Percentiles rank a stretch among this genome's conserved stretches.
Conservation (phyloP, 192 early-diverging fungal genomes). For the Pecoramyces ruminantium region DNA sequence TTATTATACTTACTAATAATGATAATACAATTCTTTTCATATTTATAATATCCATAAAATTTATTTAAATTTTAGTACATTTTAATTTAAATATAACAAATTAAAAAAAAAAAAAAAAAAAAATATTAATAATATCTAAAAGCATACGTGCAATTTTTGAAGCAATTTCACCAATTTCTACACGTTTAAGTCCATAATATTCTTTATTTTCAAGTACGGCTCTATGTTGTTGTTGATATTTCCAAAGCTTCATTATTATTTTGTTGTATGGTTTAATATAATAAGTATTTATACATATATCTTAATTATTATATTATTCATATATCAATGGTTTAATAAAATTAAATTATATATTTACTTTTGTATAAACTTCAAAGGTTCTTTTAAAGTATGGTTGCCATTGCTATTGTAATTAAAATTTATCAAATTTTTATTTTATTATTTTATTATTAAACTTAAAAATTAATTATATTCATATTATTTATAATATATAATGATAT, state of each 20-base stretch:
- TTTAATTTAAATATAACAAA: too few relatives aligned
- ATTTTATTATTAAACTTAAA: background rate
- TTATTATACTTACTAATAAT: slow-evolving; percentile 16
- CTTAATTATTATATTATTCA: too few relatives aligned
- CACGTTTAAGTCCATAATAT: slow-evolving; percentile 85
- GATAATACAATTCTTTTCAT: slow-evolving; percentile 29
- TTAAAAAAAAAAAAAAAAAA: too few relatives aligned
- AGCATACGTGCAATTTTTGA: slow-evolving; percentile 92
- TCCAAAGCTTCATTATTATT: slow-evolving; percentile 96
- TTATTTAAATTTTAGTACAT: too few relatives aligned
- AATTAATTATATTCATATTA: background rate
- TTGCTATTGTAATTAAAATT: background rate
- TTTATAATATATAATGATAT: background rate
- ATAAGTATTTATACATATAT: too few relatives aligned
- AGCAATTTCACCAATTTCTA: slow-evolving; percentile 96
- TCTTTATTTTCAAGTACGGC: slow-evolving; percentile 69
- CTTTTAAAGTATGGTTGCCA: slow-evolving; percentile 88
- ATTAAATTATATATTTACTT: background rate
- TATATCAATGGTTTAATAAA: too few relatives aligned
- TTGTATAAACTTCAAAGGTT: slow-evolving; percentile 92
- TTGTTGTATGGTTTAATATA: too few relatives aligned
- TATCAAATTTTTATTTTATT: background rate
- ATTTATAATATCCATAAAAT: too few relatives aligned
- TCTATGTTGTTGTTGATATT: slow-evolving; percentile 83
- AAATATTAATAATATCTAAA: too few relatives aligned